A percentile compares a stretch with the other conserved stretches of the same genome.
Conservation (phyloP, 140 eudicot species). For the Cichorium intybus region DNA sequence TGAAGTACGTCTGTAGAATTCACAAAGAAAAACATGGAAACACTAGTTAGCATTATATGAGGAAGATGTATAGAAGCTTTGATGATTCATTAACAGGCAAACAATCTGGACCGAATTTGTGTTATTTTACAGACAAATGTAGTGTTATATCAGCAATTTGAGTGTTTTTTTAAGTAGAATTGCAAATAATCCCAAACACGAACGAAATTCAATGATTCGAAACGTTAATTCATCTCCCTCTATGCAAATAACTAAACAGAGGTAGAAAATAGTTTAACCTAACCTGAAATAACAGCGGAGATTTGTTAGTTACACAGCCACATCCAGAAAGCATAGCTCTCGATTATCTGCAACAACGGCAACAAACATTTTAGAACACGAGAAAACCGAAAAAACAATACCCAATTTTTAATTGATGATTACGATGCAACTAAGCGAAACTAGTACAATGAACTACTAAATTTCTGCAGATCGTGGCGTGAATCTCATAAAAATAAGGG, state of each 20-base stretch:
- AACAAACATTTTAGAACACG: neutral
- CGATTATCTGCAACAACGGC: conserved; percentile 21
- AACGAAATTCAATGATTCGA: neutral
- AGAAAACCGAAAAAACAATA: conserved; percentile 1
- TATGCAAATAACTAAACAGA: neutral
- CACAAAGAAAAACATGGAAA: conserved; percentile 18
- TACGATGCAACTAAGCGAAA: neutral
- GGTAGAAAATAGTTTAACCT: neutral
- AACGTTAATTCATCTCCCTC: neutral
- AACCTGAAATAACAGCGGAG: conserved; percentile 36
- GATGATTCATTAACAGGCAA: no score
- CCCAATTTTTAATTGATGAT: conserved; percentile 2
- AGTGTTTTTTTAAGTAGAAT: neutral
- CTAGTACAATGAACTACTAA: conserved; percentile 2
- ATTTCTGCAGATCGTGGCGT: conserved; percentile 3
- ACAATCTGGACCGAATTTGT: no score
- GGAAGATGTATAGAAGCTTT: neutral
- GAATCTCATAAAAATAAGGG: conserved; percentile 6
- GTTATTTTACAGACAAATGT: no score
- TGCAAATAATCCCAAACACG: neutral
- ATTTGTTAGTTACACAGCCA: conserved; percentile 30
- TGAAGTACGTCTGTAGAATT: conserved; percentile 35
- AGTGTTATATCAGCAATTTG: neutral
- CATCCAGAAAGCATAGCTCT: conserved; percentile 38
- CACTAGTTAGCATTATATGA: conserved; percentile 8